These are phyloP conservation scores for Bifiguratus adelaidae DNA, from an alignment of 192 early-diverging fungal species.

Conservation along the genomic window DNA sequence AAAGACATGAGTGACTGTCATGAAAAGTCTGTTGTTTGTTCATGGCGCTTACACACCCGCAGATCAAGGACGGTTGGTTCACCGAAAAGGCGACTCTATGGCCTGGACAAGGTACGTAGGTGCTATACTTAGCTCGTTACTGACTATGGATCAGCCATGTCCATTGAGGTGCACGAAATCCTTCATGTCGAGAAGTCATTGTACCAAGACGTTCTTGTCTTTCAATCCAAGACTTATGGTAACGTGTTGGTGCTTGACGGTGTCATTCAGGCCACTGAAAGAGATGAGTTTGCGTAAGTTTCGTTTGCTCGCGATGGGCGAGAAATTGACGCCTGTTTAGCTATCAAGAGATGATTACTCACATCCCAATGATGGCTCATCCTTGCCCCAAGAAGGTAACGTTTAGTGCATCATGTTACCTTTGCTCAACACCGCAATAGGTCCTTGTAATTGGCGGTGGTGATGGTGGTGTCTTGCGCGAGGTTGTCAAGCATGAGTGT, in stretches of 20 bases:
- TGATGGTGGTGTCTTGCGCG: conserved; percentile 97
- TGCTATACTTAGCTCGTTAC: neutral
- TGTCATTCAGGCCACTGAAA: conserved; percentile 96
- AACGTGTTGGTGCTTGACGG: conserved; percentile 97
- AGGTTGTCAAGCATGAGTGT: conserved; percentile 92
- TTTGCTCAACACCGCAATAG: conserved; percentile 11
- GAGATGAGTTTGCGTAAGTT: conserved; percentile 93
- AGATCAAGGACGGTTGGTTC: conserved; percentile 97
- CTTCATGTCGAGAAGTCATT: conserved; percentile 90
- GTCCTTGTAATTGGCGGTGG: conserved; percentile 98
- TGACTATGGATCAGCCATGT: conserved; percentile 57
- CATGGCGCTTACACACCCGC: conserved; percentile 83
- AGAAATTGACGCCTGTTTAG: conserved; percentile 14
- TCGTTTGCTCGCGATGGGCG: neutral
- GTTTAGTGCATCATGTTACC: neutral
- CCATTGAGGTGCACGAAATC: conserved; percentile 89
- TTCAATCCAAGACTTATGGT: conserved; percentile 89
- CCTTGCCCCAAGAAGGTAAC: conserved; percentile 85
- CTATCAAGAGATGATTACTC: conserved; percentile 99
- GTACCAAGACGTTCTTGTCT: conserved; percentile 98
- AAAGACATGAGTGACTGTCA: no score
- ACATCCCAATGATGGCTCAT: conserved; percentile 89
- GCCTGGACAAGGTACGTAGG: conserved; percentile 85
- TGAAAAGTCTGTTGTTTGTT: no score
- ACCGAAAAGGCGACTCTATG: conserved; percentile 86